phyloP scores from a whole-genome alignment of 2,329 filamentous ascomycete species.

The Parascedosporium putredinis region DNA sequence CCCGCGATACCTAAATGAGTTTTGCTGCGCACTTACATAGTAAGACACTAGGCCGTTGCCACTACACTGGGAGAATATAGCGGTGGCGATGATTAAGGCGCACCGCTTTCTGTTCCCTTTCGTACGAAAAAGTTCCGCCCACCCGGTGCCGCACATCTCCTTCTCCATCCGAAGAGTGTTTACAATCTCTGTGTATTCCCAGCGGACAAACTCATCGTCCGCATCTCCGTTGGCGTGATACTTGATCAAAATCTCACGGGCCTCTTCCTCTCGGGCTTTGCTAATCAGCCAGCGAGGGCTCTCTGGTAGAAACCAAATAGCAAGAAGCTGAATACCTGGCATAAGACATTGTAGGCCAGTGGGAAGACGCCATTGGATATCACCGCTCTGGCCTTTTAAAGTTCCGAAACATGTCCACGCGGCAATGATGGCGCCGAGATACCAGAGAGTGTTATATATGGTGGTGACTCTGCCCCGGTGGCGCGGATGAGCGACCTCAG shows the following conservation, averaged over 20 bases:
- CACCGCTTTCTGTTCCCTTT: slow-evolving; percentile 32
- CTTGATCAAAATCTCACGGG: slow-evolving; percentile 20
- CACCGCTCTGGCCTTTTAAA: slow-evolving; percentile 26
- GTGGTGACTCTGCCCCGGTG: slow-evolving; percentile 41
- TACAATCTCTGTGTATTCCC: slow-evolving; percentile 29
- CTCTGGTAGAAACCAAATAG: slow-evolving; percentile 19
- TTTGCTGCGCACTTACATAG: slow-evolving; percentile 27
- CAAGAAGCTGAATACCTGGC: slow-evolving; percentile 28
- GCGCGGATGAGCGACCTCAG: slow-evolving; percentile 42
- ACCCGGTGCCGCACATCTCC: slow-evolving; percentile 19
- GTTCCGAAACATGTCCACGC: slow-evolving; percentile 34
- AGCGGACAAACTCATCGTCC: slow-evolving; percentile 23
- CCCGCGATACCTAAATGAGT: no score
- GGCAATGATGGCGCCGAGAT: slow-evolving; percentile 31
- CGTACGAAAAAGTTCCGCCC: slow-evolving; percentile 28
- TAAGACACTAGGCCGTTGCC: slow-evolving; percentile 39
- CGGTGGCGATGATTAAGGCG: slow-evolving; percentile 36
- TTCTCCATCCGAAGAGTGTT: slow-evolving; percentile 16
- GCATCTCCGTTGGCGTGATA: slow-evolving; percentile 42
- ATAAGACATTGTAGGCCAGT: slow-evolving; percentile 29
- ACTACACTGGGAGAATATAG: slow-evolving; percentile 41
- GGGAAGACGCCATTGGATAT: slow-evolving; percentile 27
- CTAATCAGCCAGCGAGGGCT: slow-evolving; percentile 23
- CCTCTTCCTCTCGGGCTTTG: slow-evolving; percentile 21
- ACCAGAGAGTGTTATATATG: slow-evolving; percentile 43